Percentiles rank a stretch among this genome's conserved stretches.
These are phyloP conservation scores for Astraeus odoratus DNA, from an alignment of 768 basidiomycete species.

Conservation along the genomic window DNA sequence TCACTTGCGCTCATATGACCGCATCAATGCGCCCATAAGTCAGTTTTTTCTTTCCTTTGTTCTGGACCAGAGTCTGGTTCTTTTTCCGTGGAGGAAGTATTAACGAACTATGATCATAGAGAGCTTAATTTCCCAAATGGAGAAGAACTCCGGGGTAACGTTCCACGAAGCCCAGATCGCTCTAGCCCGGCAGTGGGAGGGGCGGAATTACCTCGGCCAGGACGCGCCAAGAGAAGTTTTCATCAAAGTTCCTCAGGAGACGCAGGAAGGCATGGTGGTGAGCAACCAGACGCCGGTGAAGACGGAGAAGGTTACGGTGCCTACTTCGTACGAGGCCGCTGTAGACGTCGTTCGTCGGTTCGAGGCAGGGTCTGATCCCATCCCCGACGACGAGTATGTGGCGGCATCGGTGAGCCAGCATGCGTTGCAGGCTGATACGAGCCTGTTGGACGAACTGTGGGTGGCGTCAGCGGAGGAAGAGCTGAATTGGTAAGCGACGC, in stretches of 20 bases:
- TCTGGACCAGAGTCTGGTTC: too few relatives aligned
- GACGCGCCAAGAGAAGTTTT: conserved; percentile 44
- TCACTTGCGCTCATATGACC: conserved; percentile 86
- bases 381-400: conserved; percentile 57
- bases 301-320: conserved; percentile 61
- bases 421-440: conserved; percentile 54
- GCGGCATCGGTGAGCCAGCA: conserved; percentile 80
- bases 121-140: conserved; percentile 60
- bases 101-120: conserved; percentile 16
- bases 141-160: conserved; percentile 64
- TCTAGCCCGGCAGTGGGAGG: conserved; percentile 70
- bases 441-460: conserved; percentile 76
- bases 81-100: conserved; percentile 12
- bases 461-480: conserved; percentile 80
- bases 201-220: conserved; percentile 32
- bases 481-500: conserved; percentile 59
- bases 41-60: conserved; percentile 13
- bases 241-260: conserved; percentile 49
- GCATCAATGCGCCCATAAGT: conserved; percentile 76
- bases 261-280: conserved; percentile 40
- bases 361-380: conserved; percentile 51
- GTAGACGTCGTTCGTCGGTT: conserved; percentile 61
- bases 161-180: conserved; percentile 88
- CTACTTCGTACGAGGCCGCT: conserved; percentile 61
- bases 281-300: conserved; percentile 48